Conservation (phyloP, 75 land plant species). For the Pseudotsuga menziesii region DNA sequence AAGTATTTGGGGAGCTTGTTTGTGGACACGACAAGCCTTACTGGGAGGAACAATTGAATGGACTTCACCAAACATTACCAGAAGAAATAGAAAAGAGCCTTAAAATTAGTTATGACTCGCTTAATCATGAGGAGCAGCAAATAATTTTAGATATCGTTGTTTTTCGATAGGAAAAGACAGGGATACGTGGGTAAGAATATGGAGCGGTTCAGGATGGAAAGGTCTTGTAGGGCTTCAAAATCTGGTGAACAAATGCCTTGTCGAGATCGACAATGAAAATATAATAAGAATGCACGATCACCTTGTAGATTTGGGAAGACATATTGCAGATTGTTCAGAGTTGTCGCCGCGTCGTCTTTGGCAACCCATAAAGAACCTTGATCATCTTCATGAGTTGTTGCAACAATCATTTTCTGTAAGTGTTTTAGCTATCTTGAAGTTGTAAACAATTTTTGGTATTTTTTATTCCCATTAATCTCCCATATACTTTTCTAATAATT, state of each 20-base stretch:
- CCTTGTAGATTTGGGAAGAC: neutral
- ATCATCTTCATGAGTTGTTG: neutral
- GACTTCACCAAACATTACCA: neutral
- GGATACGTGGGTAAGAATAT: neutral
- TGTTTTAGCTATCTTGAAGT: neutral
- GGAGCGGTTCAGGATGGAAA: neutral
- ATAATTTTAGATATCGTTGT: neutral
- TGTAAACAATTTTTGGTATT: no score
- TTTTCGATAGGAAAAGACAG: neutral
- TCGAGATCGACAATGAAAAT: neutral
- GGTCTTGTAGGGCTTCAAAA: neutral
- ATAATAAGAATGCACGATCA: constrained; percentile 1
- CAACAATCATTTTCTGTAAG: neutral
- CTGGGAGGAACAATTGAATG: neutral
- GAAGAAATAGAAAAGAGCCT: neutral
- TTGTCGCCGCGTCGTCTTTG: neutral
- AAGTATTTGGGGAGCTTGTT: neutral
- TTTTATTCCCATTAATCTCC: no score
- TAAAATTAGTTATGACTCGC: neutral
- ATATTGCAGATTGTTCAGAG: neutral
- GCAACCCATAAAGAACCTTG: neutral
- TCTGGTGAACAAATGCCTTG: neutral
- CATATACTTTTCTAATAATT: no score
- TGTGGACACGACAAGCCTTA: neutral
- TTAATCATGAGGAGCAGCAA: neutral